A percentile compares a stretch with the other conserved stretches of the same genome.
Evolutionary conservation across 768 basidiomycete species (phyloP).

Genomic region (Coprinopsis cinerea): DNA sequence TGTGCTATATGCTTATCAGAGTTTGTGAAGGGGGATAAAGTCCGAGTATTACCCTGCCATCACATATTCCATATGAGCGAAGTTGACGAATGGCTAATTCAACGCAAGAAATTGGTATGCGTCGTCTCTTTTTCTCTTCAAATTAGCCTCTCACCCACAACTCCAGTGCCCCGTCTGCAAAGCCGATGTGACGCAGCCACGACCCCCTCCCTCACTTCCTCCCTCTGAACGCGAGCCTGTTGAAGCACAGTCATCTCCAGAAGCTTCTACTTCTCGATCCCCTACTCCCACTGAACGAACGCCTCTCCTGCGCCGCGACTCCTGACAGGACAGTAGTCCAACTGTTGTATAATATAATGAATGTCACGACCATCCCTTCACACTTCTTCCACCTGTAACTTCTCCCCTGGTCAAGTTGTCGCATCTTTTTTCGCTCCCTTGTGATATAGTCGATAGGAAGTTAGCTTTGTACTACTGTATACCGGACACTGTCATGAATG

Average conservation of each 20-base stretch:
- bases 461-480: slow-evolving; percentile 2
- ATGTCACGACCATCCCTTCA: slow-evolving; percentile 11
- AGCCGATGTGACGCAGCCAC: slow-evolving; percentile 78
- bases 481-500: not conserved
- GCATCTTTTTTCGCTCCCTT: slow-evolving; percentile 9
- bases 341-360: slow-evolving; percentile 9
- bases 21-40: slow-evolving; percentile 83
- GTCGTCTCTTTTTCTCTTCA: slow-evolving; percentile 2
- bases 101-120: slow-evolving; percentile 87
- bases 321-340: slow-evolving; percentile 9
- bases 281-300: slow-evolving; percentile 31
- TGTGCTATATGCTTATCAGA: slow-evolving; percentile 91
- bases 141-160: slow-evolving; percentile 5
- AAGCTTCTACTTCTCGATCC: slow-evolving; percentile 6
- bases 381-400: not conserved
- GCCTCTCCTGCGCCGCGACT: slow-evolving; percentile 27
- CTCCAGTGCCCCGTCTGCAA: slow-evolving; percentile 87
- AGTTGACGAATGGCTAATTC: slow-evolving; percentile 88
- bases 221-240: slow-evolving; percentile 9
- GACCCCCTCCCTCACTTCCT: slow-evolving; percentile 14
- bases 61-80: slow-evolving; percentile 94
- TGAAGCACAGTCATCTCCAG: not conserved
- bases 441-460: not conserved
- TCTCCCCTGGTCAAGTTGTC: slow-evolving; percentile 9
- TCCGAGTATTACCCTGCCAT: slow-evolving; percentile 88